Evolutionary conservation across 495 filamentous ascomycete genomes (phyloP).

Genomic region (Daldinia vernicosa): DNA sequence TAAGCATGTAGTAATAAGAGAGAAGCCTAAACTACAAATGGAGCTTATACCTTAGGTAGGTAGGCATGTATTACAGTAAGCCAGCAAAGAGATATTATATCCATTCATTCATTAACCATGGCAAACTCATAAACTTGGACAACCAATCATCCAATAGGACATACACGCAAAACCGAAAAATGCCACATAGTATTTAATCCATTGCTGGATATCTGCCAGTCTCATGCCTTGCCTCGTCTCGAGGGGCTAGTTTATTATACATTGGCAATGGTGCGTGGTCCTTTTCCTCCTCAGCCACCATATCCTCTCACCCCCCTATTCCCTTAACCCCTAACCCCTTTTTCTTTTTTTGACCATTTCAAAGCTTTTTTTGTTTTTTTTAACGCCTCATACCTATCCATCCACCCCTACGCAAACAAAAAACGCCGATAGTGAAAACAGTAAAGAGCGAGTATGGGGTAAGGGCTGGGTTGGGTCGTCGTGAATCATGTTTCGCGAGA

Average conservation of each 20-base stretch:
- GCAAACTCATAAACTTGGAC: background rate
- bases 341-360: background rate
- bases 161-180: background rate
- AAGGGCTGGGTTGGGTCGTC: background rate
- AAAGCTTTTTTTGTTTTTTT: too few species aligned
- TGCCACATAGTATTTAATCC: background rate
- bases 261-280: background rate
- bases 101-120: background rate
- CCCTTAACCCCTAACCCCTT: background rate
- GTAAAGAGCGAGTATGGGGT: background rate
- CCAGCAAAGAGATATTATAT: background rate
- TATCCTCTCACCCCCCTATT: background rate
- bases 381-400: background rate
- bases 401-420: background rate
- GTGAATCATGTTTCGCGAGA: conserved; percentile 4
- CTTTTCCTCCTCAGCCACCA: background rate
- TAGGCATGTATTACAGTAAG: background rate
- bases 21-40: background rate
- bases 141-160: background rate
- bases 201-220: background rate
- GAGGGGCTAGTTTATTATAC: conserved; percentile 1
- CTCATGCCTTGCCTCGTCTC: background rate
- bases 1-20: too few species aligned
- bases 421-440: background rate
- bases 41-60: background rate